Evolutionary conservation across 2,329 filamentous ascomycete species (phyloP).

Genomic region (Fusarium tuaranense): DNA sequence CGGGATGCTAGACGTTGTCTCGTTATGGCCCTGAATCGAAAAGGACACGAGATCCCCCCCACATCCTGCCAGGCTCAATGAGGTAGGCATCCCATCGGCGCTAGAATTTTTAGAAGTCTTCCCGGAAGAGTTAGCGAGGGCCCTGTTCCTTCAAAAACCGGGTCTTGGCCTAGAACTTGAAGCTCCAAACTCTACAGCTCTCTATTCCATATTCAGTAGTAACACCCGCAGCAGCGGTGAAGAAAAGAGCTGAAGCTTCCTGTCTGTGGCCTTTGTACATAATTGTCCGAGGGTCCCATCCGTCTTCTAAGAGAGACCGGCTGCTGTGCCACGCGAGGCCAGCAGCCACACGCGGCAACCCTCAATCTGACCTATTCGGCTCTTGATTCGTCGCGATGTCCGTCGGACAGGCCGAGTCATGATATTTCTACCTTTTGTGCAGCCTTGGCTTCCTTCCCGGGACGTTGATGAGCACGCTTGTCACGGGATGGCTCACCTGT

Average conservation of each 20-base stretch:
- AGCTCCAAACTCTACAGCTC: neutral
- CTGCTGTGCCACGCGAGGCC: neutral
- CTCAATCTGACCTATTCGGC: neutral
- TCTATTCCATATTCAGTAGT: conserved; percentile 2
- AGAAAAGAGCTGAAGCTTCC: neutral
- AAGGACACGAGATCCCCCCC: conserved; percentile 18
- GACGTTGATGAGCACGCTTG: neutral
- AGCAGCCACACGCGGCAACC: neutral
- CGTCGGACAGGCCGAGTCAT: neutral
- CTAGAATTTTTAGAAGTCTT: conserved; percentile 42
- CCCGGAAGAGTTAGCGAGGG: conserved; percentile 25
- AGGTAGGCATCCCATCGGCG: conserved; percentile 28
- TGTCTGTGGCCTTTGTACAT: neutral
- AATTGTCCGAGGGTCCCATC: neutral
- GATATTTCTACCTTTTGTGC: neutral
- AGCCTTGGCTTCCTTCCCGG: neutral
- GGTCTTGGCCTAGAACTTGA: conserved; percentile 6
- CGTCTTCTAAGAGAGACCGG: neutral
- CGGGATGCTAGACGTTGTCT: neutral
- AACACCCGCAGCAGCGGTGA: neutral
- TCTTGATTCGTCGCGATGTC: neutral
- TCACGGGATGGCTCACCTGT: neutral
- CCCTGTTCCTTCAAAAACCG: neutral
- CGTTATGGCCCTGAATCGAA: neutral
- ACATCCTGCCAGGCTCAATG: conserved; percentile 28